Conservation (phyloP, 176 grass and related monocot species). For the Rhynchospora tenuis region DNA sequence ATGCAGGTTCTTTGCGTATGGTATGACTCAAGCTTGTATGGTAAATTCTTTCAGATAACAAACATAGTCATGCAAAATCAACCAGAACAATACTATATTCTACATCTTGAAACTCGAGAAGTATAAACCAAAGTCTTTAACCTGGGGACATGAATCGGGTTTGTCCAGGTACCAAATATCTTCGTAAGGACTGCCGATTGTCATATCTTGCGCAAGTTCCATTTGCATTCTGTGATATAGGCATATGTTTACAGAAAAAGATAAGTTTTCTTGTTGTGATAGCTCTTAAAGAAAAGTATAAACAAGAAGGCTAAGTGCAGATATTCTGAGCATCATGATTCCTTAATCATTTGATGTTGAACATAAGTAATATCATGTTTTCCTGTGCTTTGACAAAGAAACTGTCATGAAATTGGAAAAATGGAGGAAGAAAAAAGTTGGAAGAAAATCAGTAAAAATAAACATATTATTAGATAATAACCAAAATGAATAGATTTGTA, state of each 20-base stretch:
- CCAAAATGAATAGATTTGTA: background rate
- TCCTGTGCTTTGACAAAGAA: background rate
- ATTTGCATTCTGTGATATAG: background rate
- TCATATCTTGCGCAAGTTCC: background rate
- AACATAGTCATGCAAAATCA: background rate
- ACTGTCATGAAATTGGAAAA: background rate
- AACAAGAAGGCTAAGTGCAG: background rate
- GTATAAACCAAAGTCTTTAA: background rate
- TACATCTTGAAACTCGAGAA: background rate
- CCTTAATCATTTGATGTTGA: background rate
- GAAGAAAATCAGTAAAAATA: background rate
- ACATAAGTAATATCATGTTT: background rate
- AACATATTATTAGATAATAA: background rate
- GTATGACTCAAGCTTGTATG: background rate
- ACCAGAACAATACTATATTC: background rate
- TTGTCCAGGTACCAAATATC: constrained; percentile 7
- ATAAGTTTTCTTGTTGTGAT: background rate
- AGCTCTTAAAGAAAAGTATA: background rate
- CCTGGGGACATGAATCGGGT: constrained; percentile 8
- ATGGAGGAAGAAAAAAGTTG: background rate
- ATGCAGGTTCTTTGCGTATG: background rate
- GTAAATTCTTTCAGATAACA: background rate
- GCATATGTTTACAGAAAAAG: background rate
- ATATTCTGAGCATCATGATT: background rate
- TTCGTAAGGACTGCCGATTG: background rate